Evolutionary conservation across 768 basidiomycete species (phyloP).

Genomic region (Russula emetica): DNA sequence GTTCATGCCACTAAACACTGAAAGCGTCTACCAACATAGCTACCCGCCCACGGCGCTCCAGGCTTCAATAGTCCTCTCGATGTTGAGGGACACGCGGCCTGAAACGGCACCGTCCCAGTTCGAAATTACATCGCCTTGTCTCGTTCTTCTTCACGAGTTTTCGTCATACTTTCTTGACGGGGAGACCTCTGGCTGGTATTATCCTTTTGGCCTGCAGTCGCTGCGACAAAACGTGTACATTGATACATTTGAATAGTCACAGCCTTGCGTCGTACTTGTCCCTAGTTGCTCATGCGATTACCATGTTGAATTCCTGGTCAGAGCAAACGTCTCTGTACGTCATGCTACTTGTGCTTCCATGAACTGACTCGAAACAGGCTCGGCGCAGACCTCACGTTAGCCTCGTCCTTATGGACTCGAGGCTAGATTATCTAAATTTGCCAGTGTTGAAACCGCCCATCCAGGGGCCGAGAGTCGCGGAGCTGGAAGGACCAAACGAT

Average conservation of each 20-base stretch:
- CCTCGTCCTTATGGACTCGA: slow-evolving; percentile 27
- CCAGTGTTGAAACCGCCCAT: slow-evolving; percentile 15
- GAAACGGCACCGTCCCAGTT: slow-evolving; percentile 1
- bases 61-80: slow-evolving; percentile 23
- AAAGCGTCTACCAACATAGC: slow-evolving; percentile 3
- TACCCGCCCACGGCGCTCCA: slow-evolving; percentile 22
- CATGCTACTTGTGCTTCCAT: background rate
- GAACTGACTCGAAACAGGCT: background rate
- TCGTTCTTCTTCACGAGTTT: slow-evolving; percentile 26
- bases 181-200: slow-evolving; percentile 7
- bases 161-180: slow-evolving; percentile 26
- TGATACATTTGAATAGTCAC: slow-evolving; percentile 13
- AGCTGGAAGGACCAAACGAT: slow-evolving; percentile 3
- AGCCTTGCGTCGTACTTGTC: slow-evolving; percentile 24
- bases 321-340: slow-evolving; percentile 21
- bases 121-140: slow-evolving; percentile 15
- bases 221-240: background rate
- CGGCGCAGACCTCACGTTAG: slow-evolving; percentile 3
- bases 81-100: slow-evolving; percentile 17
- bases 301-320: slow-evolving; percentile 5
- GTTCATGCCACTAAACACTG: background rate
- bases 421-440: slow-evolving; percentile 17
- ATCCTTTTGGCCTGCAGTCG: background rate
- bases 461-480: background rate
- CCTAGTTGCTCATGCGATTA: slow-evolving; percentile 20